Percentiles rank a stretch among this genome's conserved stretches.
Evolutionary conservation across 768 basidiomycete species (phyloP).

Genomic region (Hysterangium stoloniferum): DNA sequence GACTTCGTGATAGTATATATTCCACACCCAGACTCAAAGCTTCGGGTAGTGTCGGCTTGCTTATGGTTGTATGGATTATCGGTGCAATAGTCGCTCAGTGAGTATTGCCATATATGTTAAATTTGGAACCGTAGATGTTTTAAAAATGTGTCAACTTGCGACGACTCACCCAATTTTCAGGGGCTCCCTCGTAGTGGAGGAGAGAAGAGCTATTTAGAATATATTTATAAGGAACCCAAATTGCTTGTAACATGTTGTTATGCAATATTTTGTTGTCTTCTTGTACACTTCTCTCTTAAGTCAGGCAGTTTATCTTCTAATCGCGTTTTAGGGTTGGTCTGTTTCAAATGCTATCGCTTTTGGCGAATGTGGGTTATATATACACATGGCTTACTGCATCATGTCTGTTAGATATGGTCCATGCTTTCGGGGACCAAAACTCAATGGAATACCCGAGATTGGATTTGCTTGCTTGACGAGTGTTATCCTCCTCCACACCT

Average conservation of each 20-base stretch:
- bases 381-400: background rate
- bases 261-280: slow-evolving; percentile 48
- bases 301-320: background rate
- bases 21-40: slow-evolving; percentile 57
- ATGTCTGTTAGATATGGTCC: slow-evolving; percentile 42
- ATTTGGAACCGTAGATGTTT: slow-evolving; percentile 51
- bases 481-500: slow-evolving; percentile 50
- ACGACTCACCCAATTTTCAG: too few relatives aligned
- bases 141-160: too few relatives aligned
- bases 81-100: slow-evolving; percentile 57
- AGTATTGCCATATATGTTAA: slow-evolving; percentile 72
- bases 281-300: slow-evolving; percentile 30
- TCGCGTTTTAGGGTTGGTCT: slow-evolving; percentile 39
- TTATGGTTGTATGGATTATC: slow-evolving; percentile 62
- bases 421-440: slow-evolving; percentile 38
- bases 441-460: slow-evolving; percentile 38
- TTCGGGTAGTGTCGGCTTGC: slow-evolving; percentile 63
- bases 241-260: slow-evolving; percentile 56
- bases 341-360: slow-evolving; percentile 59
- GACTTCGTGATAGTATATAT: slow-evolving; percentile 57
- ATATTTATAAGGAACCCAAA: slow-evolving; percentile 53
- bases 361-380: slow-evolving; percentile 50
- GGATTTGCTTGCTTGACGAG: slow-evolving; percentile 51
- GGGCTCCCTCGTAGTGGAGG: slow-evolving; percentile 65
- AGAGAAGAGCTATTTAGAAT: slow-evolving; percentile 72